A percentile compares a stretch with the other conserved stretches of the same genome.
These are phyloP conservation scores for Nicotiana knightiana DNA, from an alignment of 257 asterid species.

Conservation along the genomic window DNA sequence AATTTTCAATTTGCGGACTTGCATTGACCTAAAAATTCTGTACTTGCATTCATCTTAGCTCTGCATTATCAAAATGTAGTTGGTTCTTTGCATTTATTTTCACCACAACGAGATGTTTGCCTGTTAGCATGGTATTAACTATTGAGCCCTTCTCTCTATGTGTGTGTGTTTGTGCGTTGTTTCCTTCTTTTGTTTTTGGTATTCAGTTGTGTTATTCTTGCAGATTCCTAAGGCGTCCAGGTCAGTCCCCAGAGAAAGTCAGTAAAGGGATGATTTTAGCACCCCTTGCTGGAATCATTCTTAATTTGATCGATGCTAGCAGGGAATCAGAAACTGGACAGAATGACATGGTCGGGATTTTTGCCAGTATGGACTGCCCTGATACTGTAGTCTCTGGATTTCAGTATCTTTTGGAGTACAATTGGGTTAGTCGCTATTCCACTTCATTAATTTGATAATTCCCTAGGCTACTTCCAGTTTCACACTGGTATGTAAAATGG, in stretches of 20 bases:
- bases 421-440: slow-evolving; percentile 54
- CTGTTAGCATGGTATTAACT: neutral
- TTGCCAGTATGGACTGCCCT: slow-evolving; percentile 88
- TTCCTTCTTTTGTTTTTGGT: neutral
- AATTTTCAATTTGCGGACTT: neutral
- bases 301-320: slow-evolving; percentile 63
- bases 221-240: slow-evolving; percentile 73
- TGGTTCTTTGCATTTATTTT: slow-evolving; percentile 2
- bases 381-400: slow-evolving; percentile 69
- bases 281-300: slow-evolving; percentile 85
- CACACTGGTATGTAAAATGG: neutral
- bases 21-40: neutral
- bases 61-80: slow-evolving; percentile 3
- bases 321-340: slow-evolving; percentile 25
- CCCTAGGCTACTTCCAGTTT: neutral
- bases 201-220: slow-evolving; percentile 11
- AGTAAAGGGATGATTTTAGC: slow-evolving; percentile 80
- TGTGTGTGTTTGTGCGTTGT: neutral
- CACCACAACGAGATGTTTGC: neutral
- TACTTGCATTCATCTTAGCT: neutral
- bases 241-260: slow-evolving; percentile 68
- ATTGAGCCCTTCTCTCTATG: neutral
- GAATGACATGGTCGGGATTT: slow-evolving; percentile 59
- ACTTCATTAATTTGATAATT: neutral
- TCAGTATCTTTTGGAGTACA: slow-evolving; percentile 65